Evolutionary conservation across 129 eudicot species (phyloP).

Genomic region (Chrysanthemum lavandulifolium): DNA sequence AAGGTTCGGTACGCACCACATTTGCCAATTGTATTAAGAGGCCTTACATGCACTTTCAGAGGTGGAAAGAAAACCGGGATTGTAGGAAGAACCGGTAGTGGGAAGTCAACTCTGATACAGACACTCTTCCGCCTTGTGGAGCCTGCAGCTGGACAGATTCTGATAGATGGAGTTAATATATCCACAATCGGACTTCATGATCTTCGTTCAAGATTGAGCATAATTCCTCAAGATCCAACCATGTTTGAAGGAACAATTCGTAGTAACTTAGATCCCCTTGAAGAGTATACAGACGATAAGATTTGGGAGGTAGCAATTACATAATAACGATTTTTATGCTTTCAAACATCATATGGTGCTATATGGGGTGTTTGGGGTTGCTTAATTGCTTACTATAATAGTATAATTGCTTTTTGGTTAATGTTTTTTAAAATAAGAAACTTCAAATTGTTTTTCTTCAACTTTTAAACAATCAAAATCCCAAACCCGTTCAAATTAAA

Average conservation of each 20-base stretch:
- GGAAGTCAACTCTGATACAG: constrained; percentile 83
- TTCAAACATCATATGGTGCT: neutral
- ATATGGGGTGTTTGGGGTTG: neutral
- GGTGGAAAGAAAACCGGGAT: constrained; percentile 87
- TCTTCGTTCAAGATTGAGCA: constrained; percentile 78
- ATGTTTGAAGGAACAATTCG: constrained; percentile 94
- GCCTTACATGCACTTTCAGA: constrained; percentile 76
- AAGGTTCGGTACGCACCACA: constrained; percentile 94
- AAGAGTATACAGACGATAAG: constrained; percentile 33
- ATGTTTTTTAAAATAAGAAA: too few relatives aligned
- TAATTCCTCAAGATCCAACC: constrained; percentile 97
- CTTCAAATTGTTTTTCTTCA: neutral
- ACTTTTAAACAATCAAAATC: too few relatives aligned
- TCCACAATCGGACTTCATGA: constrained; percentile 80
- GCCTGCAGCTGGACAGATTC: constrained; percentile 61
- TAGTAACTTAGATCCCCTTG: constrained; percentile 88
- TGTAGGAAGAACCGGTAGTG: constrained; percentile 93
- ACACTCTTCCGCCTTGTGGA: constrained; percentile 93
- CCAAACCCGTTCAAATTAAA: neutral
- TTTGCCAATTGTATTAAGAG: constrained; percentile 89
- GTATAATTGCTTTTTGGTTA: too few relatives aligned
- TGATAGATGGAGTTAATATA: constrained; percentile 71
- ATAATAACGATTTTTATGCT: neutral
- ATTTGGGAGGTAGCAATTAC: constrained; percentile 70
- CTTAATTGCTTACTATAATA: neutral